phyloP scores from a whole-genome alignment of 1,139 yeast species.

The Scheffersomyces segobiensis region DNA sequence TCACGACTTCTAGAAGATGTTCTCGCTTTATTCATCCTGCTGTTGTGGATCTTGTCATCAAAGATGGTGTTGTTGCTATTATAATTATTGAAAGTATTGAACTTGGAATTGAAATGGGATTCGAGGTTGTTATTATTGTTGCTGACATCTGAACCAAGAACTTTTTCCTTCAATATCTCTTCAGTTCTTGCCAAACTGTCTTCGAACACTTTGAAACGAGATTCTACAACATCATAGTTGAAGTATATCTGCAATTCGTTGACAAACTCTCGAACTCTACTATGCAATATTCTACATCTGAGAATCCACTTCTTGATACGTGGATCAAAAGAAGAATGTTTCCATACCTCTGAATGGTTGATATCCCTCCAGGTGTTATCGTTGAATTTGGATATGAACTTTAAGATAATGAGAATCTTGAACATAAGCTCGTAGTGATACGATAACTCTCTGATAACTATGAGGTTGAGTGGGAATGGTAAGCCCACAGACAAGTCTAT shows the following conservation, averaged over 20 bases:
- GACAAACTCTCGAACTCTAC: conserved; percentile 62
- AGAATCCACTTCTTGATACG: conserved; percentile 57
- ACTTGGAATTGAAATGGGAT: conserved; percentile 4
- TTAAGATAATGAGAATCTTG: conserved; percentile 65
- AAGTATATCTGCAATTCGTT: conserved; percentile 58
- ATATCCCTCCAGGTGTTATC: conserved; percentile 76
- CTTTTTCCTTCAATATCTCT: conserved; percentile 13
- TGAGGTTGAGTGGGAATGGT: conserved; percentile 84
- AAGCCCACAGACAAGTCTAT: conserved; percentile 66
- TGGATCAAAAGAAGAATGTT: conserved; percentile 39
- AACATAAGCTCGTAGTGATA: conserved; percentile 80
- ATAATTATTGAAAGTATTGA: conserved; percentile 14
- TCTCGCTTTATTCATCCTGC: conserved; percentile 7
- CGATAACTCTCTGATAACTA: conserved; percentile 68
- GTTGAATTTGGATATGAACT: conserved; percentile 59
- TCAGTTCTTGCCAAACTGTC: conserved; percentile 21
- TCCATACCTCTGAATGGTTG: conserved; percentile 69
- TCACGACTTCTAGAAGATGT: conserved; percentile 1
- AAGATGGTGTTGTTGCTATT: conserved; percentile 33
- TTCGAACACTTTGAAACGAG: conserved; percentile 49
- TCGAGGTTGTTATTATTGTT: conserved; percentile 3
- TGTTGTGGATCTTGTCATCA: conserved; percentile 26
- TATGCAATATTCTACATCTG: conserved; percentile 57
- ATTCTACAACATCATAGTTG: conserved; percentile 61
- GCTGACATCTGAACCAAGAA: conserved; percentile 12